Base-by-base conservation (phyloP, 2,329 filamentous ascomycete genomes). In the Diaporthe sp. region DNA sequence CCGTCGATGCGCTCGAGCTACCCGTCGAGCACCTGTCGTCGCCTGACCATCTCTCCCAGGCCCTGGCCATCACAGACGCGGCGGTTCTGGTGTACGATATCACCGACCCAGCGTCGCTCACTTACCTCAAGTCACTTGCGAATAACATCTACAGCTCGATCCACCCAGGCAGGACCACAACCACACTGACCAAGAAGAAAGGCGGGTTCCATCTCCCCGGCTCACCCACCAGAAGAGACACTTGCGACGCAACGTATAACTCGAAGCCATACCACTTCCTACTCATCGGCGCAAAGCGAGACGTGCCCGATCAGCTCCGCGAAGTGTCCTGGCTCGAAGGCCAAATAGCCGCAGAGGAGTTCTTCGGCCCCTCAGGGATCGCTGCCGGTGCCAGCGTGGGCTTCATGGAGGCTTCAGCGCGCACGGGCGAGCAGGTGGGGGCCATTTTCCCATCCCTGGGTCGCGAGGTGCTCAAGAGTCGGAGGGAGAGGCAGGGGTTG, bases 61-160 rank as follows among this genome's bases (percentile, higher is more conserved):
- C 84, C 1, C 77, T 85, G 27, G 78, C 78, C 70, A 83, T 84
- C 58, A 85, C 84, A n/a, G 84, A 86, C 53, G 84, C 83, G 6
- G 83, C 82, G 3, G 76, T 85, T 2, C 75, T 84, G 2, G 77
- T 84, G n/a, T 84, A 83, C 77, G 80, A 80, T 72, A 78, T 81
- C n/a, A 73, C 75, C 55, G 78, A 81, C 53, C 58, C 74, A 7
- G 70, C 76, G 19, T 82, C 82, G 0, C 79, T 83, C 7, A 68
- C 59, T 13, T 75, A 63, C 32, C 71, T 75, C n/a, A 73, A 73
- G 42, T 73, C 74, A 4, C 58, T 75, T 7, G 65, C 66, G 17
- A 66, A 53, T 25, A 35, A 68, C 6, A 68, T 75, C 15, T 47
- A 68, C 59, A 55, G 44, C 35, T 68, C 74, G 2, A 56, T 73